phyloP scores from a whole-genome alignment of 2,329 filamentous ascomycete species.

The Colletotrichum siamense region DNA sequence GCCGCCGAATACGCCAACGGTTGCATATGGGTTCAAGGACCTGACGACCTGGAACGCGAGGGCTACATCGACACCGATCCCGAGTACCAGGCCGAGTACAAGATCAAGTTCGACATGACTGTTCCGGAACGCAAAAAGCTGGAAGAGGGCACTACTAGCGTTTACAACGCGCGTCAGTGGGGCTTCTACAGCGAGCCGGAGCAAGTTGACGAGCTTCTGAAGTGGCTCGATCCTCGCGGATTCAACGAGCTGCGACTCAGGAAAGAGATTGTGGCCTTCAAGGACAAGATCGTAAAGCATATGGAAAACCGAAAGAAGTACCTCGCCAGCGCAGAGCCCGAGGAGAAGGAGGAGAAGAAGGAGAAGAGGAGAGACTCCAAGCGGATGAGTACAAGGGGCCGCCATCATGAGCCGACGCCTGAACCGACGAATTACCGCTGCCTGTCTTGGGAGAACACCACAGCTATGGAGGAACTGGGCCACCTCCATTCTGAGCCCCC shows the following conservation, averaged over 20 bases:
- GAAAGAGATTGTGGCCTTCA: constrained; percentile 83
- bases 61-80: constrained; percentile 83
- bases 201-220: constrained; percentile 78
- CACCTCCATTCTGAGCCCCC: constrained; percentile 63
- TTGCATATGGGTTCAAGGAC: constrained; percentile 95
- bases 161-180: constrained; percentile 83
- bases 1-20: constrained; percentile 91
- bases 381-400: constrained; percentile 50
- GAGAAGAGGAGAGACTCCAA: constrained; percentile 27
- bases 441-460: constrained; percentile 61
- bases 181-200: constrained; percentile 86
- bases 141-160: constrained; percentile 84
- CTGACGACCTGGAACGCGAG: constrained; percentile 83
- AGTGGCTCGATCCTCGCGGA: constrained; percentile 88
- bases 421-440: constrained; percentile 55
- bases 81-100: constrained; percentile 77
- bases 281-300: constrained; percentile 75
- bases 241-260: constrained; percentile 85
- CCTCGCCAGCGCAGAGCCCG: constrained; percentile 55
- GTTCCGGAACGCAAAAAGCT: constrained; percentile 82
- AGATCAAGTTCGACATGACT: constrained; percentile 78
- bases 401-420: constrained; percentile 50
- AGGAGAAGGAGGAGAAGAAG: constrained; percentile 38
- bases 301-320: constrained; percentile 85
- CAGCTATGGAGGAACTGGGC: constrained; percentile 61